Base-by-base conservation (phyloP, 2,329 filamentous ascomycete genomes). In the Hansfordia pulvinata region DNA sequence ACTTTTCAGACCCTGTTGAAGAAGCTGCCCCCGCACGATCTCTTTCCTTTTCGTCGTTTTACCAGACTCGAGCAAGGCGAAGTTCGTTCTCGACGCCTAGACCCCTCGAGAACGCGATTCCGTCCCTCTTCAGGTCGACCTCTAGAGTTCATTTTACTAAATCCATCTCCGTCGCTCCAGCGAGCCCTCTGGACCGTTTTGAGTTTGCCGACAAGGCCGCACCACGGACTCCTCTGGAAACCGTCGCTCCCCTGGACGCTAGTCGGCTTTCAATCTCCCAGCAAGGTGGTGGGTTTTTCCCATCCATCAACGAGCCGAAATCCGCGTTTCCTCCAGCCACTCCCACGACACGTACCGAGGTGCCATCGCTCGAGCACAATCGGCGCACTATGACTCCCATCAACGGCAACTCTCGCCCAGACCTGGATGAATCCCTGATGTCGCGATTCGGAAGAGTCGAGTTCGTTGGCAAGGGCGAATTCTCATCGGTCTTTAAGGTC, bases 401-500 rank as follows among this genome's bases (percentile, higher is more conserved):
- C 28, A 77, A 82, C 38, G 70, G 67, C 6, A 69, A 77, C 30
- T 69, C 69, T n/a, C 67, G 70, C 18, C 70, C 72, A 23, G 75
- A 92, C 34, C 66, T 88, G 10, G 88, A 96, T 43, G 69, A 73
- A 13, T 71, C 69, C 27, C 57, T 94, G 27, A 71, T 70, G 9
- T 67, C 72, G 4, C 73, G 80, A 28, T 98, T 98, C 46, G 73
- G 78, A 29, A 80, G 77, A 33, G 78, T 92, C 9, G 80, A 84
- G 40, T 64, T 76, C 32, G 68, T 88, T 37, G 88, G 88, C 25
- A 76, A 76, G 32, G 90, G 90, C 31, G 88, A 94, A 48, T 98
- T 98, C 46, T 96, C 90, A 0, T 72, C 80, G 30, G 90, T 98
- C 1, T 98, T 84, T 50, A 74, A 78, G 19, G 86, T 93, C 4